phyloP scores from a whole-genome alignment of 2,329 filamentous ascomycete species.

The Fusarium bactridioides region DNA sequence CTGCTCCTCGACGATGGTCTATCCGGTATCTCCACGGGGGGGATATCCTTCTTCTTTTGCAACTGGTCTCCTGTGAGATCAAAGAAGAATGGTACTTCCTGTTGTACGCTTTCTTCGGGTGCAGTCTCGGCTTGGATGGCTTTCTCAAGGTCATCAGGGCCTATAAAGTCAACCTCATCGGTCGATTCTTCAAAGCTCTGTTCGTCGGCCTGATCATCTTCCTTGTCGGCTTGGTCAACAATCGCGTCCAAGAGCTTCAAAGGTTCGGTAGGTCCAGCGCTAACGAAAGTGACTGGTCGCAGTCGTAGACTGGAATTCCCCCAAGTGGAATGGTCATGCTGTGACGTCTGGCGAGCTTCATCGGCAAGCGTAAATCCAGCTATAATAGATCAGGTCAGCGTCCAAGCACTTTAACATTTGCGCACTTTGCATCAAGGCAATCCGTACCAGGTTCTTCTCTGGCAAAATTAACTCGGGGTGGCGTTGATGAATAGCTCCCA shows the following conservation, averaged over 20 bases:
- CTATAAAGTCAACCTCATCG: slow-evolving; percentile 16
- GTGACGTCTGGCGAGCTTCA: slow-evolving; percentile 59
- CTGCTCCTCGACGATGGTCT: slow-evolving; percentile 34
- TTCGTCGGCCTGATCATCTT: not conserved
- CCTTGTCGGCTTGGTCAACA: slow-evolving; percentile 15
- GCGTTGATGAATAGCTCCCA: slow-evolving; percentile 8
- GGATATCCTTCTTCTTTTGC: not conserved
- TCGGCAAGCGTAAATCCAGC: slow-evolving; percentile 50
- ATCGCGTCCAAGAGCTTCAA: slow-evolving; percentile 51
- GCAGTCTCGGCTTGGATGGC: slow-evolving; percentile 16
- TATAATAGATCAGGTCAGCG: slow-evolving; percentile 20
- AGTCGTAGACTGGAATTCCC: slow-evolving; percentile 54
- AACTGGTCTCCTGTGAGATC: slow-evolving; percentile 47
- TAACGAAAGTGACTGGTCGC: slow-evolving; percentile 61
- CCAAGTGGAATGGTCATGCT: slow-evolving; percentile 53
- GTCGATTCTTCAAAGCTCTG: not conserved
- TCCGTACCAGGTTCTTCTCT: slow-evolving; percentile 28
- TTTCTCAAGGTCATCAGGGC: slow-evolving; percentile 34
- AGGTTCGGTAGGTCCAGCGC: slow-evolving; percentile 61
- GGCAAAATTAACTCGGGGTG: not conserved
- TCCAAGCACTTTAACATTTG: not conserved
- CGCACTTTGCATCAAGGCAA: not conserved
- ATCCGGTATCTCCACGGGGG: slow-evolving; percentile 22
- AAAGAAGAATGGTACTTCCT: slow-evolving; percentile 46
- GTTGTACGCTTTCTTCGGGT: not conserved